Base-by-base conservation (phyloP, 208 protist genomes). In the Crithidia brevicula region DNA sequence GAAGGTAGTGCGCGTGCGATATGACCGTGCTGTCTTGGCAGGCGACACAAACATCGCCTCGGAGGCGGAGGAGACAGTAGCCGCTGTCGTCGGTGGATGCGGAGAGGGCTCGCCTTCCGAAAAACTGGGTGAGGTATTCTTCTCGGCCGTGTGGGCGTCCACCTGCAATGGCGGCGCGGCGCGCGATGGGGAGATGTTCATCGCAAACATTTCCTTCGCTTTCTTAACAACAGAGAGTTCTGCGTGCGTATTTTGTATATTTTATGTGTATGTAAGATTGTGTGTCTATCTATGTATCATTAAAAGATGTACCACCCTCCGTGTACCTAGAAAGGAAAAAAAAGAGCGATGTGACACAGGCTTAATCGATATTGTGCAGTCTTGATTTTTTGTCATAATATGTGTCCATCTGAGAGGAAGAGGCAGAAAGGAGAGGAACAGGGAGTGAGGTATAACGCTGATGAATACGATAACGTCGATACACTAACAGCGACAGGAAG, bases 1-100 rank as follows among this genome's bases (percentile, higher is more conserved):
- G 28, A 70, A 70, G 3, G 40, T 70, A 27, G 54, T 70, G 22
- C 31, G 64, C 7, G 20, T 36, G 42, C 30, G 28, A 3, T 33
- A 20, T 15, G 51, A 4, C 9, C 30, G 20, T 38, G 34, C 3
- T 22, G 28, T n/a, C 36, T 45, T 56, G 15, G 8, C 22, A 11
- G 52, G n/a, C 5, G 53, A 70, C 13, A 18, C 31, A 15, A 33
- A 63, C 3, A 38, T 11, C 34, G 45, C 16, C 25, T 49, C 25
- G 18, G 65, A 62, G 18, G 28, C 18, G 6, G 36, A 40, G 15
- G 25, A 40, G 18, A 54, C 52, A 10, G 28, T n/a, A 6, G 36
- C 45, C 16, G 34, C 40, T 28, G n/a, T 11, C 3, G 40, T 56
- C 16, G 27, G 11, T 10, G 34, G 65, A 11, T 49, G 31, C 54